Conservation (phyloP, 208 protist species). For the Trypanosoma platydactyli region DNA sequence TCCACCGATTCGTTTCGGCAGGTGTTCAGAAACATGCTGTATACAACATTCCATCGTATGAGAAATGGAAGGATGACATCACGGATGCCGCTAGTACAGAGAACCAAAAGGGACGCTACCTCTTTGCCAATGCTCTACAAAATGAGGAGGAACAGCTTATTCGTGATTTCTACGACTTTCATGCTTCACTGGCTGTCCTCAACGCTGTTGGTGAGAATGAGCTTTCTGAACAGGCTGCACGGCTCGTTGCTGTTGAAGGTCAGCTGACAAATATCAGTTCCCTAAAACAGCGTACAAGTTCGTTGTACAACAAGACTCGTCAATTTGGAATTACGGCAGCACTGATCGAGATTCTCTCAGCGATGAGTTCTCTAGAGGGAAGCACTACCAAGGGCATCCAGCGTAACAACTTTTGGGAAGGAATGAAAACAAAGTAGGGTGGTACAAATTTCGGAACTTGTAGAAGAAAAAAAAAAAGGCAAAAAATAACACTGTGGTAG, state of each 20-base stretch:
- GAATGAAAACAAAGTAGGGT: conserved; percentile 49
- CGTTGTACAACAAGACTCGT: conserved; percentile 91
- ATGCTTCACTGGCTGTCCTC: conserved; percentile 76
- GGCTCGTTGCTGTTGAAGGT: conserved; percentile 86
- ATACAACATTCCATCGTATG: conserved; percentile 85
- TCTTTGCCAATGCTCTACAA: conserved; percentile 83
- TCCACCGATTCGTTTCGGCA: conserved; percentile 85
- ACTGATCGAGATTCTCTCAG: conserved; percentile 90
- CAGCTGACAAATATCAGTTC: conserved; percentile 89
- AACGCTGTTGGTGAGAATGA: conserved; percentile 90
- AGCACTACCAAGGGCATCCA: conserved; percentile 76
- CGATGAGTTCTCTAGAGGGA: conserved; percentile 90
- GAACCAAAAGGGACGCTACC: conserved; percentile 85
- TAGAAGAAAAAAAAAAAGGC: neutral
- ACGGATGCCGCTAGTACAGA: conserved; percentile 74
- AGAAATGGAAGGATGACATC: conserved; percentile 80
- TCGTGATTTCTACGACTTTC: conserved; percentile 91
- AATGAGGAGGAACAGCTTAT: conserved; percentile 87
- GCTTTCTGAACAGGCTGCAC: conserved; percentile 89
- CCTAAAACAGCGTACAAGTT: conserved; percentile 84
- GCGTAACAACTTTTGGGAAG: conserved; percentile 87
- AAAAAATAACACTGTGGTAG: neutral
- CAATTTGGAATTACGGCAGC: conserved; percentile 89
- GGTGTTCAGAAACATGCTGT: conserved; percentile 73
- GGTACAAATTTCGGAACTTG: neutral